Conservation (phyloP, 345 rosid species). For the Eucalyptus coolabah region DNA sequence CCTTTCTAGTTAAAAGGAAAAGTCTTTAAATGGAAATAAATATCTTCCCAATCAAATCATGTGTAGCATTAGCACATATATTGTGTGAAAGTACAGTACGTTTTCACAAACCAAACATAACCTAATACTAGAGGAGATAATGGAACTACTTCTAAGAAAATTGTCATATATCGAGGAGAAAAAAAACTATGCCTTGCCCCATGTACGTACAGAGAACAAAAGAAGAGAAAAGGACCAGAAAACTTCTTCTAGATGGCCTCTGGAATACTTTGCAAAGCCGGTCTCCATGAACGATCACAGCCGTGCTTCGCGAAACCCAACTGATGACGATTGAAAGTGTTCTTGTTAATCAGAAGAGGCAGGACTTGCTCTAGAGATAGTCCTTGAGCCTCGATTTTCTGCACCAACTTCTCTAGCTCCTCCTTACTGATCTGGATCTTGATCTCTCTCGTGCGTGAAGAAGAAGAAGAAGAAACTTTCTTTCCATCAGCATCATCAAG, state of each 20-base stretch:
- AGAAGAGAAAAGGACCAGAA: not conserved
- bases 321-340: rapidly evolving
- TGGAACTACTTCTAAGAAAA: not conserved
- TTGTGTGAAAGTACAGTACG: not conserved
- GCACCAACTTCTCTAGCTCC: not conserved
- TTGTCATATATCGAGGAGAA: not conserved
- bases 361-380: not conserved
- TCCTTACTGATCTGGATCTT: not conserved
- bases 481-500: not conserved
- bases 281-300: not conserved
- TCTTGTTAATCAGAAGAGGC: not conserved
- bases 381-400: not conserved
- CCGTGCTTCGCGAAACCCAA: not conserved
- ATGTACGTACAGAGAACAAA: not conserved
- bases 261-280: not conserved
- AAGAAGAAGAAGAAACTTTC: not conserved
- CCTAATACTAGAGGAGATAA: not conserved
- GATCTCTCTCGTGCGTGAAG: not conserved
- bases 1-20: not conserved
- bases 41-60: not conserved
- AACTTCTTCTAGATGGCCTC: not conserved
- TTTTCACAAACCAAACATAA: not conserved
- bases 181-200: not conserved
- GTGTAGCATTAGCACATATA: not conserved
- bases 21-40: not conserved